A percentile compares a stretch with the other conserved stretches of the same genome.
phyloP scores from a whole-genome alignment of 305 asterid species.

The Stenogyne calaminthoides region DNA sequence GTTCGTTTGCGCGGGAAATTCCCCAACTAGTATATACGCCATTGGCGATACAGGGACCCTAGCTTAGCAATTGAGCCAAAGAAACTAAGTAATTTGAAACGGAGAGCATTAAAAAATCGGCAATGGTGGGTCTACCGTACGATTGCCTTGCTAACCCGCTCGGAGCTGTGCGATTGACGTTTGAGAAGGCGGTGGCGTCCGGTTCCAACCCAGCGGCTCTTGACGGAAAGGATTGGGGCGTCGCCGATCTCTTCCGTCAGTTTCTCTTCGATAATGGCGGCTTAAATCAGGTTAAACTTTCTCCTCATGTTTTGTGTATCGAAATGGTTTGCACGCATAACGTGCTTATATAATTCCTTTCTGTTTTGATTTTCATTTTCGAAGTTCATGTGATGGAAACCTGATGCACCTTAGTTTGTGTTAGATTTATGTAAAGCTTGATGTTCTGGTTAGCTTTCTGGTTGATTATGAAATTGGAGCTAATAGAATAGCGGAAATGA shows the following conservation, averaged over 20 bases:
- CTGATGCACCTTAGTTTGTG: neutral
- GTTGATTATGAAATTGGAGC: neutral
- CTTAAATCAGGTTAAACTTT: constrained; percentile 56
- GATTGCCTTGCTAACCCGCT: constrained; percentile 88
- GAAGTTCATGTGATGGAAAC: neutral
- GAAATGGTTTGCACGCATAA: constrained; percentile 3
- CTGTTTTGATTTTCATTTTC: neutral
- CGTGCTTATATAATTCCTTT: neutral
- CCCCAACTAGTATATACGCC: neutral
- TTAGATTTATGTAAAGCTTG: neutral
- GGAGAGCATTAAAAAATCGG: neutral
- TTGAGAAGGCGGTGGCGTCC: constrained; percentile 69
- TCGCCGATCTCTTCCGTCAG: constrained; percentile 64
- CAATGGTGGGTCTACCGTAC: constrained; percentile 84
- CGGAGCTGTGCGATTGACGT: constrained; percentile 86
- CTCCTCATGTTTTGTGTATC: neutral
- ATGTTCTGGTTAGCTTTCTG: neutral
- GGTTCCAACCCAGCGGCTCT: constrained; percentile 49
- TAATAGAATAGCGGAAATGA: neutral
- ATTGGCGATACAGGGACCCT: constrained; percentile 11
- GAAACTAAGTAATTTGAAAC: neutral
- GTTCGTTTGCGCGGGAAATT: neutral
- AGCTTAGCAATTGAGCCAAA: neutral
- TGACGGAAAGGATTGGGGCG: constrained; percentile 88
- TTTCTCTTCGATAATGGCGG: constrained; percentile 70